Evolutionary conservation across 2,329 filamentous ascomycete species (phyloP).

Genomic region (Sporothrix phasma): DNA sequence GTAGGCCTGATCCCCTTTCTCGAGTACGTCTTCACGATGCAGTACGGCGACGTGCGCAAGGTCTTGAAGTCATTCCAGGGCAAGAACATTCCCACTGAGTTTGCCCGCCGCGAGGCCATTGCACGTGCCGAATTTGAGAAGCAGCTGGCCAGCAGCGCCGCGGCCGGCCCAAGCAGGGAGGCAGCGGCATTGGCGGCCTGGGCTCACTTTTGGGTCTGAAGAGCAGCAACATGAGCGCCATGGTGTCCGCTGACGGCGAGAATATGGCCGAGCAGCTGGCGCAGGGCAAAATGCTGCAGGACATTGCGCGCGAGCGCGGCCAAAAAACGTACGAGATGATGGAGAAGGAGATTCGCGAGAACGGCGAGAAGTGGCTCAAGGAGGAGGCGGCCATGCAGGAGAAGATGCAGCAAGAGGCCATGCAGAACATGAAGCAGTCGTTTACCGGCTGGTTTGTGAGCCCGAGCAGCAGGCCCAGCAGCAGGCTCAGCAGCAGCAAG

Average conservation of each 20-base stretch:
- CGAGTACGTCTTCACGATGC: slow-evolving; percentile 93
- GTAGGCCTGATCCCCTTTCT: slow-evolving; percentile 90
- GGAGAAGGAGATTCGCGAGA: slow-evolving; percentile 83
- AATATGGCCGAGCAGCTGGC: slow-evolving; percentile 66
- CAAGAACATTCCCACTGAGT: slow-evolving; percentile 81
- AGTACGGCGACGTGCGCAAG: slow-evolving; percentile 75
- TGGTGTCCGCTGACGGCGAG: slow-evolving; percentile 54
- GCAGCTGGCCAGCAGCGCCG: slow-evolving; percentile 60
- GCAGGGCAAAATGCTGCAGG: slow-evolving; percentile 94
- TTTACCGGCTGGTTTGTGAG: slow-evolving; percentile 48
- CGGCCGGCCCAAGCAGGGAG: slow-evolving; percentile 43
- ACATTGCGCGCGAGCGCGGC: slow-evolving; percentile 84
- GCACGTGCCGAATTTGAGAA: slow-evolving; percentile 78
- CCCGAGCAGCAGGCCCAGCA: background rate
- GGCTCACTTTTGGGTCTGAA: slow-evolving; percentile 71
- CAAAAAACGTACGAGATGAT: slow-evolving; percentile 82
- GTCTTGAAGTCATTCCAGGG: slow-evolving; percentile 83
- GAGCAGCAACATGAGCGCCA: slow-evolving; percentile 52
- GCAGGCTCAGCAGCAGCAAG: background rate
- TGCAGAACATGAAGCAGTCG: slow-evolving; percentile 82
- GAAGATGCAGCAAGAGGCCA: slow-evolving; percentile 79
- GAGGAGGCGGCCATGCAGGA: slow-evolving; percentile 85
- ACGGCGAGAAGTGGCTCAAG: slow-evolving; percentile 91
- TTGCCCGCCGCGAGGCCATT: slow-evolving; percentile 75
- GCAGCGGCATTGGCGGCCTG: slow-evolving; percentile 54